These are phyloP conservation scores for Spathaspora sp. DNA, from an alignment of 1,139 yeast genomes.

Conservation along the genomic window DNA sequence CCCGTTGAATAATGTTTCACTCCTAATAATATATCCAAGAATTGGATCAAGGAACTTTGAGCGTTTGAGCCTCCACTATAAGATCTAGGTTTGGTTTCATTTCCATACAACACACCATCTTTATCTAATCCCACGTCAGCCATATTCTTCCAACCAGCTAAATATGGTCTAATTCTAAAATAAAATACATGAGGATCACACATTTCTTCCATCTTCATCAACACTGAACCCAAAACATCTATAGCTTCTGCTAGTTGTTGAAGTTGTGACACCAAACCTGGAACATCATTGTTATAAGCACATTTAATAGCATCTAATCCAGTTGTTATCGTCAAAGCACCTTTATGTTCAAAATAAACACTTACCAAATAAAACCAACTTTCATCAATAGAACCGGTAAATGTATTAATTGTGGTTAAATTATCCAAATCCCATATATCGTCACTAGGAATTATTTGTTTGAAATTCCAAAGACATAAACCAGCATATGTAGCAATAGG, in stretches of 20 bases:
- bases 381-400: slow-evolving; percentile 89
- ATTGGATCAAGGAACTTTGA: slow-evolving; percentile 86
- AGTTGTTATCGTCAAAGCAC: slow-evolving; percentile 67
- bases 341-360: slow-evolving; percentile 80
- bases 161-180: slow-evolving; percentile 79
- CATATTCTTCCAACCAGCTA: slow-evolving; percentile 97
- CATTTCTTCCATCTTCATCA: slow-evolving; percentile 88
- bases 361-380: slow-evolving; percentile 92
- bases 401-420: slow-evolving; percentile 77
- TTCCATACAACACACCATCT: slow-evolving; percentile 75
- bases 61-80: slow-evolving; percentile 94
- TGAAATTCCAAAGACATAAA: slow-evolving; percentile 85
- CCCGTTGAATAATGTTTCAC: slow-evolving; percentile 83
- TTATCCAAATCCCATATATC: slow-evolving; percentile 57
- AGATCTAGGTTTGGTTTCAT: slow-evolving; percentile 54
- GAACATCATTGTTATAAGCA: slow-evolving; percentile 31
- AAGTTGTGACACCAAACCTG: slow-evolving; percentile 42
- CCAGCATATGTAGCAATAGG: slow-evolving; percentile 90
- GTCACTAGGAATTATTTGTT: slow-evolving; percentile 52
- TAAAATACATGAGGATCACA: slow-evolving; percentile 93
- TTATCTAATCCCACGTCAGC: slow-evolving; percentile 77
- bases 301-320: slow-evolving; percentile 44
- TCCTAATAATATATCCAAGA: slow-evolving; percentile 72
- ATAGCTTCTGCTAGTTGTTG: slow-evolving; percentile 73
- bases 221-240: slow-evolving; percentile 69